Evolutionary conservation across 2,329 filamentous ascomycete species (phyloP).

Genomic region (Diplocarpon mali): DNA sequence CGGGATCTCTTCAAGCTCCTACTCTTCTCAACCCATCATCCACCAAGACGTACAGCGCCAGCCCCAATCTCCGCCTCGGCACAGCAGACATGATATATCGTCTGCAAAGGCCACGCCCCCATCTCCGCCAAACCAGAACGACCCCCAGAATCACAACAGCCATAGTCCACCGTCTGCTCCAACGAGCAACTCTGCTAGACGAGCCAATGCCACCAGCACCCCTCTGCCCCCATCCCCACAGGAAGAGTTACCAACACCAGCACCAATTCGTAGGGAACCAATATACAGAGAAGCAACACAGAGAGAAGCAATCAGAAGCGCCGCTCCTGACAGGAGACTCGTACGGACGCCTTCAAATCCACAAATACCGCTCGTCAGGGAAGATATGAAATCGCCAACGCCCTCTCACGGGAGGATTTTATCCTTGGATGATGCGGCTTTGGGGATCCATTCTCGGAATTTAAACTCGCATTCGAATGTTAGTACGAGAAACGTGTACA

Average conservation of each 20-base stretch:
- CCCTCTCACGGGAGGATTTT: conserved; percentile 1
- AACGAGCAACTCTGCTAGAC: neutral
- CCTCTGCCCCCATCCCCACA: neutral
- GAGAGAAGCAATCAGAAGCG: neutral
- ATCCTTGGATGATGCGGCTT: conserved; percentile 7
- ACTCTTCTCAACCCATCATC: neutral
- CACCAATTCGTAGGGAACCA: neutral
- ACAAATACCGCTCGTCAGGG: conserved; percentile 3
- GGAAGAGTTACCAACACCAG: neutral
- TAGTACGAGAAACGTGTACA: neutral
- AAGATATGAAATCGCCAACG: conserved; percentile 7
- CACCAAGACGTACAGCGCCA: neutral
- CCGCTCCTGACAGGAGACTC: conserved; percentile 1
- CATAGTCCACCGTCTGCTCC: neutral
- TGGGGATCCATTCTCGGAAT: neutral
- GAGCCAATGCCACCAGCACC: neutral
- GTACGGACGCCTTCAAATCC: conserved; percentile 5
- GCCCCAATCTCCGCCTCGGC: neutral
- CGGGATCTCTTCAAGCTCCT: neutral
- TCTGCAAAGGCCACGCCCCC: neutral
- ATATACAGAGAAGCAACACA: neutral
- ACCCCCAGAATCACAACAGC: neutral
- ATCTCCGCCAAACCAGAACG: neutral
- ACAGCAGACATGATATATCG: conserved; percentile 1
- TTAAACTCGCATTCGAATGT: neutral